Evolutionary conservation across 192 early-diverging fungal genomes (phyloP).

Genomic region (Cetraspora pellucida): DNA sequence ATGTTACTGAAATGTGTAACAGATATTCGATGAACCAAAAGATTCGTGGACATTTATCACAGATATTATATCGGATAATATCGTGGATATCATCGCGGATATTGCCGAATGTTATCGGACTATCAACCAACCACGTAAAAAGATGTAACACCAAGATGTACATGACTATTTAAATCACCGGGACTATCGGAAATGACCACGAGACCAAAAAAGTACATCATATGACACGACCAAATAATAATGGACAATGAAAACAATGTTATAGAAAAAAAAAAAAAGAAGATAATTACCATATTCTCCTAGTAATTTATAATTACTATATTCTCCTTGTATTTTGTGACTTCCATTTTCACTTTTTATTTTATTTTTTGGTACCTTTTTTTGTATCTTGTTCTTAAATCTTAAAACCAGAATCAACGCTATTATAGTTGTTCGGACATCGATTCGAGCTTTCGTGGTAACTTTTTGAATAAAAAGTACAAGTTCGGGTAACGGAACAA

Average conservation of each 20-base stretch:
- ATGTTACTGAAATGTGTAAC: no score
- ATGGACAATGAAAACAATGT: neutral
- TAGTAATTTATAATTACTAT: slow-evolving; percentile 38
- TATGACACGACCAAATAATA: neutral
- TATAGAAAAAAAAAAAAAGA: neutral
- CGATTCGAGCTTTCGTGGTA: slow-evolving; percentile 36
- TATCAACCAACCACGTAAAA: no score
- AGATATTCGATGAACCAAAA: no score
- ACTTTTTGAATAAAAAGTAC: slow-evolving; percentile 45
- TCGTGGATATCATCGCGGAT: no score
- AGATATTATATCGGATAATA: no score
- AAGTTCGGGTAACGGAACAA: slow-evolving; percentile 41
- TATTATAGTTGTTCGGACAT: slow-evolving; percentile 39
- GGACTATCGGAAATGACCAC: neutral
- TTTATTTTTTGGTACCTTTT: slow-evolving; percentile 37
- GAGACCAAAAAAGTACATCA: neutral
- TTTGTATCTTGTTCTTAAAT: slow-evolving; percentile 39
- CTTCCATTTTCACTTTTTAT: no score
- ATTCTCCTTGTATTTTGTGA: slow-evolving; percentile 41
- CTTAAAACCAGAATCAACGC: slow-evolving; percentile 42
- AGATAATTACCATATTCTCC: slow-evolving; percentile 44
- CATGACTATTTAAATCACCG: neutral
- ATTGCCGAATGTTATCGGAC: neutral
- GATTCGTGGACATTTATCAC: no score
- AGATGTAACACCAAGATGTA: no score